Base-by-base conservation (phyloP, 1,284 basidiomycete genomes). In the Fistulinella cinereoalba region DNA sequence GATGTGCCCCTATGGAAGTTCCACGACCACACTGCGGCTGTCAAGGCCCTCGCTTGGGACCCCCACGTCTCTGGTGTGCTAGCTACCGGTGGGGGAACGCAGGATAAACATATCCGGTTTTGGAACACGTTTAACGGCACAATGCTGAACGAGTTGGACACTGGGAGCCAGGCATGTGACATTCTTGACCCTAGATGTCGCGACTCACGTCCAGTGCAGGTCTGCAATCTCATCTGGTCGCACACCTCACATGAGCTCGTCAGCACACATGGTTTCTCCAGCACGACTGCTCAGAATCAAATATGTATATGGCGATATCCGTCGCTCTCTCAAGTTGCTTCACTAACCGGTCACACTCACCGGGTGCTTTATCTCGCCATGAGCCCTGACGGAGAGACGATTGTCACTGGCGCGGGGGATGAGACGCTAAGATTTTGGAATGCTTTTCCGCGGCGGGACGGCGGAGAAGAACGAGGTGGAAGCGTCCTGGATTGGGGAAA, bases 291-390 rank as follows among this genome's bases (percentile, higher is more conserved):
- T 6, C 94, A 97, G 67, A 98, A 99, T 69, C 96, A 99, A 68
- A 96, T 99, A 46, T 95, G 93, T 62, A 91, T 99, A 55, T 99
- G 96, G 96, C 88, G 89, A 62, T 98, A 98, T 68, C 97, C 96
- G 0, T 85, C 85, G 9, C 77, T 96, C 67, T 85, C 88, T 49
- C 94, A 94, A 79, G 92, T 98, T 8, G 95, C 95, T 0, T 93
- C 92, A 5, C 75, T 99, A 12, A 92, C 91, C 0, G 97, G 97
- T 5, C 96, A 99, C 66, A 93, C 93, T 0, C 91, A 88, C 61
- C 88, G 92, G 53, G 96, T 99, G 23, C 74, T 98, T 28, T 98
- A 97, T 66, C 83, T 98, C 21, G 94, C 95, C 4, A 96, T 97
- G 93, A 92, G 87, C 59, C 95, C 95, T 0, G 92, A 95, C 54